Percentiles rank a stretch among this genome's conserved stretches.
Conservation (phyloP, 331 rosid genomes). For the Erythrophleum ivorense region DNA sequence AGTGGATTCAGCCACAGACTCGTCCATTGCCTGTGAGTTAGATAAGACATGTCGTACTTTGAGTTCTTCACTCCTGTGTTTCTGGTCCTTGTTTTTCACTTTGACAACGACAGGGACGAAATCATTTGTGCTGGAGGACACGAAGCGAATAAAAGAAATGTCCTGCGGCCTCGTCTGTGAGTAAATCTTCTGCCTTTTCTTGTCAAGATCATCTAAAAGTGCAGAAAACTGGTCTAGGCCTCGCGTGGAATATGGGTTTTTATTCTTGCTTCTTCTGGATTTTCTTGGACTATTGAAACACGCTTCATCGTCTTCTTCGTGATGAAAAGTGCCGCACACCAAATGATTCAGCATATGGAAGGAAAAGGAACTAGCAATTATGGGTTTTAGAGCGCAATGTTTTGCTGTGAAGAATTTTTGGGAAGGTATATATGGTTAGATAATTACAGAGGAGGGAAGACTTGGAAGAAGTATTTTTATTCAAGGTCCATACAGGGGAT, state of each 20-base stretch:
- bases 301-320: constrained; percentile 48
- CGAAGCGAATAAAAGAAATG: constrained; percentile 72
- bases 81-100: constrained; percentile 56
- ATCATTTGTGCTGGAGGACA: constrained; percentile 64
- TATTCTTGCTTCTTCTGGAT: constrained; percentile 45
- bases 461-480: not conserved
- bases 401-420: constrained; percentile 26
- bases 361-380: not conserved
- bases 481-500: constrained; percentile 7
- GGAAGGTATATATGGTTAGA: constrained; percentile 9
- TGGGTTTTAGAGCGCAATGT: constrained; percentile 8
- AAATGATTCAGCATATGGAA: constrained; percentile 54
- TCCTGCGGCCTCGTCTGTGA: constrained; percentile 62
- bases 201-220: constrained; percentile 79
- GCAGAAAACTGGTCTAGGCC: constrained; percentile 89
- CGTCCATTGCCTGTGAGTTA: constrained; percentile 15
- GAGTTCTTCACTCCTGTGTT: constrained; percentile 47
- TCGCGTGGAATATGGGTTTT: constrained; percentile 78
- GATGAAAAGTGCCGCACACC: constrained; percentile 58
- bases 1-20: constrained; percentile 20
- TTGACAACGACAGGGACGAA: constrained; percentile 79
- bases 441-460: constrained; percentile 20
- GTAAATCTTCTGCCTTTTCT: constrained; percentile 72
- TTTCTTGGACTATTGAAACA: constrained; percentile 39
- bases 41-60: constrained; percentile 31